Conservation (phyloP, 129 eudicot genomes). For the Artemisia tridentata region DNA sequence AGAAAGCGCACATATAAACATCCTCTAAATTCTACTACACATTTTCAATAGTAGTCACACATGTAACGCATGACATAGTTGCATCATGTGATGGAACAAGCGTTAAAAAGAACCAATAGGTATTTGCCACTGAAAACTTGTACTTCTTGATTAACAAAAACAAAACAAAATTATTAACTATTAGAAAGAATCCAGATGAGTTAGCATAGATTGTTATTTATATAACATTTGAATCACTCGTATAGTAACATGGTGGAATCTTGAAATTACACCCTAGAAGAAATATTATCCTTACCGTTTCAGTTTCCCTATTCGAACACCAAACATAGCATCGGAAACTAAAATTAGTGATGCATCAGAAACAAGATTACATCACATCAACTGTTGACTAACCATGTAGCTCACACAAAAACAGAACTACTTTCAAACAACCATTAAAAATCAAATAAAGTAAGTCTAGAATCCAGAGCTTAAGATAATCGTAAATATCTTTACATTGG, state of each 20-base stretch:
- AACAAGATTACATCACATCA: not conserved
- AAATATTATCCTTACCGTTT: not conserved
- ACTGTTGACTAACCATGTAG: no score
- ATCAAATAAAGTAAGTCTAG: constrained; percentile 18
- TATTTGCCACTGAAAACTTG: no score
- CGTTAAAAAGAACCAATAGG: no score
- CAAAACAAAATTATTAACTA: no score
- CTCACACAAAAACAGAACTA: constrained; percentile 8
- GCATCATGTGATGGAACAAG: no score
- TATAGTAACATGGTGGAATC: constrained; percentile 5
- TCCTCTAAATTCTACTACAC: not conserved
- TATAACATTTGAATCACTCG: not conserved
- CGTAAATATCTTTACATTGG: constrained; percentile 19
- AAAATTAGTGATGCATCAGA: not conserved
- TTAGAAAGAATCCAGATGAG: no score
- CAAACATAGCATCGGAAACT: constrained; percentile 1
- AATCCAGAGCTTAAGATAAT: constrained; percentile 11
- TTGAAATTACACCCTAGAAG: constrained; percentile 17
- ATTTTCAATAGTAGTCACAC: no score
- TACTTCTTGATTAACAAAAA: no score
- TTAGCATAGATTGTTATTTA: no score
- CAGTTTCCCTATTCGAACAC: not conserved
- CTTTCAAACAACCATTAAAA: constrained; percentile 11
- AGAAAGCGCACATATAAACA: not conserved
- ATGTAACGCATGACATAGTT: no score